phyloP scores from a whole-genome alignment of 2,329 filamentous ascomycete species.

The Blastomyces percursus region DNA sequence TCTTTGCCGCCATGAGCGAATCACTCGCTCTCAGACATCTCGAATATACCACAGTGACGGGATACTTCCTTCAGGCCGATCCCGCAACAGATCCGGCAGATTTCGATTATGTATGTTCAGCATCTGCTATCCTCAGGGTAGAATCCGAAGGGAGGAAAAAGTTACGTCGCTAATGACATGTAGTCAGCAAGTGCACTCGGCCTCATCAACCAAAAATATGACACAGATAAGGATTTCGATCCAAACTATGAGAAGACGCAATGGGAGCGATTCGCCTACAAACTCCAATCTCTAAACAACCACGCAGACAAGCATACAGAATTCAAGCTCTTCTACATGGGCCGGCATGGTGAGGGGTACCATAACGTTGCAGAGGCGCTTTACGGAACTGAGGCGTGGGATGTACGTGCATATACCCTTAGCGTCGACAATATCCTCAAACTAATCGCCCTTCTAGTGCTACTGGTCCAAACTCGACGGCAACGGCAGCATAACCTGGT shows the following conservation, averaged over 20 bases:
- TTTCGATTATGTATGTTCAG: constrained; percentile 39
- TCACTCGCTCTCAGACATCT: constrained; percentile 16
- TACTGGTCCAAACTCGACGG: constrained; percentile 51
- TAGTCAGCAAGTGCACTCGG: constrained; percentile 31
- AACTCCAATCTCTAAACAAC: constrained; percentile 39
- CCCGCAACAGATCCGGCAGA: constrained; percentile 34
- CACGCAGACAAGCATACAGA: constrained; percentile 27
- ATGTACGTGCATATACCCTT: constrained; percentile 33
- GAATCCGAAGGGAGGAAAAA: background rate
- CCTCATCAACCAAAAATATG: constrained; percentile 38
- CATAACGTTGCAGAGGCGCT: constrained; percentile 51
- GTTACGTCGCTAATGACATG: background rate
- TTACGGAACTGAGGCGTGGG: constrained; percentile 50
- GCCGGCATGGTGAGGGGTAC: constrained; percentile 50
- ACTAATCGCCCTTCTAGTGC: constrained; percentile 26
- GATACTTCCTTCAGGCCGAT: constrained; percentile 44
- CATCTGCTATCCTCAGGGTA: background rate
- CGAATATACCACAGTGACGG: constrained; percentile 33
- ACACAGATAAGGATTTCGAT: constrained; percentile 26
- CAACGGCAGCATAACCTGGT: constrained; percentile 45
- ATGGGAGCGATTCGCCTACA: constrained; percentile 44
- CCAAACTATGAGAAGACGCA: constrained; percentile 34
- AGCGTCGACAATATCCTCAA: background rate
- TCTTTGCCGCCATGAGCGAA: constrained; percentile 10
- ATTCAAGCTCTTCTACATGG: constrained; percentile 49